Percentiles rank a stretch among this genome's conserved stretches.
Conservation (phyloP, 345 rosid genomes). For the Chamaenerion angustifolium region DNA sequence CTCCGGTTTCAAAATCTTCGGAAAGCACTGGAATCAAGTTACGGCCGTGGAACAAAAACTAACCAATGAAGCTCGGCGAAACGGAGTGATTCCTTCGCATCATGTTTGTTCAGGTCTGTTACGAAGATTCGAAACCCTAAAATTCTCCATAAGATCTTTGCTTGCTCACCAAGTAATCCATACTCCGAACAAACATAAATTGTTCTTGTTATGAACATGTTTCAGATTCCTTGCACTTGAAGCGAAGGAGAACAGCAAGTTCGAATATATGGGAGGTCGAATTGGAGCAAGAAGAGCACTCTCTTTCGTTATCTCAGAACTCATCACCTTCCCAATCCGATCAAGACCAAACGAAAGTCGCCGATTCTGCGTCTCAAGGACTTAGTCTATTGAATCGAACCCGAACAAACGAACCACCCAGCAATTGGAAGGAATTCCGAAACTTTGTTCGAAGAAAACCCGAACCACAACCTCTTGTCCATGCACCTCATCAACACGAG, state of each 20-base stretch:
- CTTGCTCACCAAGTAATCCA: too few relatives aligned
- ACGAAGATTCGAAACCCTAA: too few relatives aligned
- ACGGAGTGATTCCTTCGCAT: too few relatives aligned
- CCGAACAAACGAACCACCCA: conserved; percentile 15
- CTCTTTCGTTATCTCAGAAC: conserved; percentile 49
- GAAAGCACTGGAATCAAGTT: conserved; percentile 33
- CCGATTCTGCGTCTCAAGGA: conserved; percentile 19
- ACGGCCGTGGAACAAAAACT: conserved; percentile 11
- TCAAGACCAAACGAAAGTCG: conserved; percentile 32
- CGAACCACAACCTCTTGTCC: conserved; percentile 15
- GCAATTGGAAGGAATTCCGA: conserved; percentile 14
- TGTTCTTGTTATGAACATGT: background rate
- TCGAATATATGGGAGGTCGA: conserved; percentile 31
- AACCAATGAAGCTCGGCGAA: background rate
- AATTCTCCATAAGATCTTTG: too few relatives aligned
- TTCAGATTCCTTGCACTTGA: conserved; percentile 24
- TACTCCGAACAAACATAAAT: too few relatives aligned
- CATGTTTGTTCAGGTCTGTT: too few relatives aligned
- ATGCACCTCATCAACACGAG: conserved; percentile 11
- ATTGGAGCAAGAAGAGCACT: conserved; percentile 58
- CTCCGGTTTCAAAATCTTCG: conserved; percentile 27
- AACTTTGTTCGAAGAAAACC: conserved; percentile 12
- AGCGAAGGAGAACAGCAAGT: conserved; percentile 24
- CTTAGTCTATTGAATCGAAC: conserved; percentile 24
- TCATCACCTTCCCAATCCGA: conserved; percentile 68